Conservation (phyloP, 2,329 filamentous ascomycete species). For the Pseudocercospora ulei region DNA sequence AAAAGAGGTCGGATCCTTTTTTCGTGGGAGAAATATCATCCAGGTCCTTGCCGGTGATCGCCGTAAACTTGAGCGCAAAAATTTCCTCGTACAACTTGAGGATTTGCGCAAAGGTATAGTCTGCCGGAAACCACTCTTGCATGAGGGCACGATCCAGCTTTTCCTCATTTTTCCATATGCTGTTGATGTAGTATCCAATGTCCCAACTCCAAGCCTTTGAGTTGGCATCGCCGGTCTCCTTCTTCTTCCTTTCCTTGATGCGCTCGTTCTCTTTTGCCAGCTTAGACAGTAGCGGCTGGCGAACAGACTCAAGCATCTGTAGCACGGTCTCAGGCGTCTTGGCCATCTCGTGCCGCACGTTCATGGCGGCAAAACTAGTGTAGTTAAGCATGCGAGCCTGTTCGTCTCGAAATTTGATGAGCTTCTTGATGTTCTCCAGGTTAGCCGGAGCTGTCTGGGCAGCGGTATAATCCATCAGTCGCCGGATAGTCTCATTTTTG, state of each 20-base stretch:
- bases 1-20: conserved; percentile 11
- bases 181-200: conserved; percentile 32
- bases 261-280: neutral
- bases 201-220: neutral
- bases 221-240: conserved; percentile 1
- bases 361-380: conserved; percentile 1
- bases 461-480: conserved; percentile 58
- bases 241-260: conserved; percentile 8
- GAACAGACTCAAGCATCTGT: conserved; percentile 1
- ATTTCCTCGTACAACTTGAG: conserved; percentile 10
- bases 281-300: neutral
- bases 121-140: conserved; percentile 16
- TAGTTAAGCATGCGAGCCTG: conserved; percentile 5
- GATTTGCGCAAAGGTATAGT: conserved; percentile 1
- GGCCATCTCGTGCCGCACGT: conserved; percentile 1
- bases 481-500: conserved; percentile 56
- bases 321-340: conserved; percentile 4
- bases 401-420: conserved; percentile 4
- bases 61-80: conserved; percentile 7
- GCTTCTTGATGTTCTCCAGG: conserved; percentile 2
- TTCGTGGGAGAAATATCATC: conserved; percentile 42
- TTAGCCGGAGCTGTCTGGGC: conserved; percentile 58
- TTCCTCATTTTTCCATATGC: conserved; percentile 65
- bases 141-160: conserved; percentile 69
- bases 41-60: conserved; percentile 45